phyloP scores from a whole-genome alignment of 208 protist genomes.

The Leishmania tarentolae region DNA sequence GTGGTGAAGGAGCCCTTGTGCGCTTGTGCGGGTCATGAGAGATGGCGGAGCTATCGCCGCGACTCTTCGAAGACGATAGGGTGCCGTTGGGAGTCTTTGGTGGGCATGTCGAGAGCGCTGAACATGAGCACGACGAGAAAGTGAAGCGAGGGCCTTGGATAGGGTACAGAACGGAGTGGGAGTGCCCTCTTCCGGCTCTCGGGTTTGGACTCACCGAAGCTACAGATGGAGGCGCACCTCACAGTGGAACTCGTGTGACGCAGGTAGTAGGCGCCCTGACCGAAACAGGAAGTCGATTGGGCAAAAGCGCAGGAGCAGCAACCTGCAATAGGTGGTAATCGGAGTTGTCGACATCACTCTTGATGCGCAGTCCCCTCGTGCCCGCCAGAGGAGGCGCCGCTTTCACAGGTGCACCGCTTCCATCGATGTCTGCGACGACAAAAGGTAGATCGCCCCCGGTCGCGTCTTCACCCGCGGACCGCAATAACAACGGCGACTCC shows the following conservation, averaged over 20 bases:
- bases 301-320: not conserved
- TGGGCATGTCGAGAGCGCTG: not conserved
- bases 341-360: not conserved
- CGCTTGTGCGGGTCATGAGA: not conserved
- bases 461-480: not conserved
- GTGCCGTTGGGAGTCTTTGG: not conserved
- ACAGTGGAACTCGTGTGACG: not conserved
- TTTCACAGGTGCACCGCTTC: not conserved
- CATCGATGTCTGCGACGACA: not conserved
- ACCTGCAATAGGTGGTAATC: not conserved
- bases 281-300: not conserved
- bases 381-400: not conserved
- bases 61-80: not conserved
- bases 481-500: not conserved
- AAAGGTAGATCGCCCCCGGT: not conserved
- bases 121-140: not conserved
- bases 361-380: not conserved
- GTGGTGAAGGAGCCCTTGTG: not conserved
- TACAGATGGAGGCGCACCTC: too few species aligned
- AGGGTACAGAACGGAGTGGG: not conserved
- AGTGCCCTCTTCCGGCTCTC: not conserved
- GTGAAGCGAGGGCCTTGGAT: not conserved
- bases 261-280: not conserved
- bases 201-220: not conserved
- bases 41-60: not conserved